Percentiles rank a stretch among this genome's conserved stretches.
Conservation (phyloP, 2,329 filamentous ascomycete genomes). For the Phyllosticta paracitricarpa region DNA sequence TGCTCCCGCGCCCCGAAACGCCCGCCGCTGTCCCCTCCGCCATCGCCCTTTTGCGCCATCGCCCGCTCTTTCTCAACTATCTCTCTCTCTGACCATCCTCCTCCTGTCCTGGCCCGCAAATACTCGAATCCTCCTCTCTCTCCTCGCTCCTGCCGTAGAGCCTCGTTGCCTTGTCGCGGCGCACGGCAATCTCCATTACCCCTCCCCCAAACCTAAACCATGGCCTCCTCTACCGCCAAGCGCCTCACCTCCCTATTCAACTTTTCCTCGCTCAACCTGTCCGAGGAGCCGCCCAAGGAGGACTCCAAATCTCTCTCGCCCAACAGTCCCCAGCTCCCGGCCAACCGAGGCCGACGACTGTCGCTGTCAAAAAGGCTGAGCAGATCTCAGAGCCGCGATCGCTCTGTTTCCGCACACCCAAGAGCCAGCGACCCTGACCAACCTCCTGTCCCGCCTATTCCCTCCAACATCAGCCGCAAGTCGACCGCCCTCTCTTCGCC, state of each 20-base stretch:
- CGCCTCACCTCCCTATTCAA: conserved; percentile 10
- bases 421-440: neutral
- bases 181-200: neutral
- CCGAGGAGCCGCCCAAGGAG: neutral
- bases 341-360: conserved; percentile 1
- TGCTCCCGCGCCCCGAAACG: neutral
- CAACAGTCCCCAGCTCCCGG: neutral
- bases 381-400: conserved; percentile 7
- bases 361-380: conserved; percentile 6
- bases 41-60: neutral
- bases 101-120: neutral
- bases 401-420: conserved; percentile 1
- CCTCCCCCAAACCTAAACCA: neutral
- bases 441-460: conserved; percentile 8
- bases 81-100: neutral
- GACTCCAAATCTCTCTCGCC: neutral
- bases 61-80: conserved; percentile 1
- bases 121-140: conserved; percentile 2
- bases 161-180: conserved; percentile 5
- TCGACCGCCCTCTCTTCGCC: neutral
- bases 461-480: neutral
- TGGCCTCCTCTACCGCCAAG: conserved; percentile 6
- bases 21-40: neutral
- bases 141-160: neutral
- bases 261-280: conserved; percentile 6